phyloP scores from a whole-genome alignment of 2,329 filamentous ascomycete species.

The Tothia fuscella region DNA sequence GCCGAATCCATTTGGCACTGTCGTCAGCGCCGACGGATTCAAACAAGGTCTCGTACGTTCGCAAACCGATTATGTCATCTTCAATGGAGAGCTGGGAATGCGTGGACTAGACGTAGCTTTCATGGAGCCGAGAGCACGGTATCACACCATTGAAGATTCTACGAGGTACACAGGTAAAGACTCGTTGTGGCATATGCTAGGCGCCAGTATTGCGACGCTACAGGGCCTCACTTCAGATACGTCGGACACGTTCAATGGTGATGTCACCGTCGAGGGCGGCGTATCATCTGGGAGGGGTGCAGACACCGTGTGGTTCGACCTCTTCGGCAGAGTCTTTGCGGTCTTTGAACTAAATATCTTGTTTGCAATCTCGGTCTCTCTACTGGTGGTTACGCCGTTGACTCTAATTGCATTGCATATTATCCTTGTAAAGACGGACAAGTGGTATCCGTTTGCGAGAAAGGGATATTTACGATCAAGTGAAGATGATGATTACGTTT shows the following conservation, averaged over 20 bases:
- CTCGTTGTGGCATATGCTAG: slow-evolving; percentile 91
- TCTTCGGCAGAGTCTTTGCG: slow-evolving; percentile 70
- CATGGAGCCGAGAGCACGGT: slow-evolving; percentile 70
- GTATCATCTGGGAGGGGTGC: slow-evolving; percentile 55
- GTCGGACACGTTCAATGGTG: slow-evolving; percentile 53
- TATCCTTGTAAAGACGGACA: slow-evolving; percentile 58
- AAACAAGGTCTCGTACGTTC: slow-evolving; percentile 66
- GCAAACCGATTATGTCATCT: slow-evolving; percentile 81
- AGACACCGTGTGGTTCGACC: slow-evolving; percentile 82
- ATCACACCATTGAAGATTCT: slow-evolving; percentile 87
- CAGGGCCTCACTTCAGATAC: slow-evolving; percentile 57
- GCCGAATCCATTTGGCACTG: slow-evolving; percentile 69
- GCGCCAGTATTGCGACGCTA: slow-evolving; percentile 64
- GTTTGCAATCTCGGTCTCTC: slow-evolving; percentile 75
- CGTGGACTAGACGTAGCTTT: slow-evolving; percentile 89
- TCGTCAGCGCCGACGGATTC: slow-evolving; percentile 76
- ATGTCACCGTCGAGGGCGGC: slow-evolving; percentile 45
- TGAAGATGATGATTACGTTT: slow-evolving; percentile 46
- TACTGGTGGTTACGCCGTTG: slow-evolving; percentile 70
- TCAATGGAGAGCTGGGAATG: slow-evolving; percentile 64
- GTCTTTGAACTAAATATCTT: slow-evolving; percentile 70
- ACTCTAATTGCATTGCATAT: slow-evolving; percentile 58
- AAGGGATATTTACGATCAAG: slow-evolving; percentile 46
- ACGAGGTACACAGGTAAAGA: slow-evolving; percentile 59
- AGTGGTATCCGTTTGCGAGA: slow-evolving; percentile 77